Base-by-base conservation (phyloP, 192 early-diverging fungal species). In the Phlyctochytrium bullatum region DNA sequence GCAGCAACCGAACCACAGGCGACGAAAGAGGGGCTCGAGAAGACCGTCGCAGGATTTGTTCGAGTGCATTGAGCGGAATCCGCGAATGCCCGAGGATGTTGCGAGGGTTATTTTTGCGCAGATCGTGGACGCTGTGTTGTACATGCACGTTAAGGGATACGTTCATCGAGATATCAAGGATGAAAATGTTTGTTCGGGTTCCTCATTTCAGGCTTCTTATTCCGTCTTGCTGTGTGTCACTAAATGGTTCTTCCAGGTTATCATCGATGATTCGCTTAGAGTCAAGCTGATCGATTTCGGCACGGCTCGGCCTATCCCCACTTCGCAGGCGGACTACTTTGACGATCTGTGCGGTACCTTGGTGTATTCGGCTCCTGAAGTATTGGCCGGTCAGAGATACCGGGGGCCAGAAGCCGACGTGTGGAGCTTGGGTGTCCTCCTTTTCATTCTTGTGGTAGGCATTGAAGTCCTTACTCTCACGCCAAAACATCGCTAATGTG, bases 141-240 rank as follows among this genome's bases (percentile, higher is more conserved):
- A 83, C 64, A 52, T 83, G 23, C 78, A 80, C 66, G 30, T 29
- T 20, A 61, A 71, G 23, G 72, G 75, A 32, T 59, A 80, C 36
- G 76, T 82, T 24, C 92, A 94, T 59, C 75, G 90, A 30, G 92
- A 98, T 72, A 86, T 98, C 67, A 94, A 94, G 73, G 92, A 94
- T 60, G 92, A 94, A 65, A 94, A 94, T 74, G 87, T 92, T n/a
- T n/a, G n/a, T 82, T 83, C 29, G 12, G 0, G 1, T 53, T 67
- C 88, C 40, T 83, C 84, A 68, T 74, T 81, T 52, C 35, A 73
- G 28, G 80, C 77, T 52, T 76, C 47, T 67, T 66, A 31, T 59
- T 71, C 17, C 27, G 20, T 1, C 66, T 56, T 54, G 32, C 27
- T 14, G 34, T 70, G 34, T 16, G n/a, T 17, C 31, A 34, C 28